Evolutionary conservation across 1,284 basidiomycete genomes (phyloP).

Genomic region (Boletus smithii): DNA sequence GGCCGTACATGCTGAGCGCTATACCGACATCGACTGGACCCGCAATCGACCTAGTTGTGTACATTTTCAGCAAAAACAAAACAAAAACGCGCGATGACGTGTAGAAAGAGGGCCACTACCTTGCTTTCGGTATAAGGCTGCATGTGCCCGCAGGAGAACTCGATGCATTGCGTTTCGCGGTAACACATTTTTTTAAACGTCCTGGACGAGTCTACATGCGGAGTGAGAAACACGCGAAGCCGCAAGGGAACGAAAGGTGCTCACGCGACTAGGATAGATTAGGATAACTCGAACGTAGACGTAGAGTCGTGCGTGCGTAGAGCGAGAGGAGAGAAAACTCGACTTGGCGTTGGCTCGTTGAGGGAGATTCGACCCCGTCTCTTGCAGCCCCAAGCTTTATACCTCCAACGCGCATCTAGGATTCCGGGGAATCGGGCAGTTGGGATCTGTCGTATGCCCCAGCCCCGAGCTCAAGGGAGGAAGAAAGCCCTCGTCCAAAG

Average conservation of each 20-base stretch:
- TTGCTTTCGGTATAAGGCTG: conserved; percentile 30
- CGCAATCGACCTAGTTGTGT: conserved; percentile 38
- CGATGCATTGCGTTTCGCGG: conserved; percentile 29
- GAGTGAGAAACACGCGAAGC: conserved; percentile 20
- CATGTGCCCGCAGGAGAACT: conserved; percentile 22
- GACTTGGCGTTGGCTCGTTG: conserved; percentile 10
- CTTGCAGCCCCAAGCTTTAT: conserved; percentile 19
- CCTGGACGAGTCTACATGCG: no score
- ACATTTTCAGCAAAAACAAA: not conserved
- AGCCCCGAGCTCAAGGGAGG: conserved; percentile 8
- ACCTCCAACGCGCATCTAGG: conserved; percentile 8
- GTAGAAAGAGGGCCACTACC: conserved; percentile 13
- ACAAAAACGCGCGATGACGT: not conserved
- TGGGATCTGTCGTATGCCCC: conserved; percentile 10
- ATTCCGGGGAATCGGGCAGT: conserved; percentile 4
- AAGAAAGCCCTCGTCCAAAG: conserved; percentile 17
- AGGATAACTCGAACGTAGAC: conserved; percentile 9
- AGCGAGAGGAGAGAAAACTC: conserved; percentile 3
- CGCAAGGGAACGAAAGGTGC: not conserved
- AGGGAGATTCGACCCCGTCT: no score
- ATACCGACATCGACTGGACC: conserved; percentile 38
- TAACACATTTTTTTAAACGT: conserved; percentile 30
- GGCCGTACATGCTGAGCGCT: conserved; percentile 34
- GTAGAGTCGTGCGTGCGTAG: conserved; percentile 3
- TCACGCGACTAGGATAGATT: conserved; percentile 28